Conservation (phyloP, 768 basidiomycete genomes). For the Pleurotus djamor region DNA sequence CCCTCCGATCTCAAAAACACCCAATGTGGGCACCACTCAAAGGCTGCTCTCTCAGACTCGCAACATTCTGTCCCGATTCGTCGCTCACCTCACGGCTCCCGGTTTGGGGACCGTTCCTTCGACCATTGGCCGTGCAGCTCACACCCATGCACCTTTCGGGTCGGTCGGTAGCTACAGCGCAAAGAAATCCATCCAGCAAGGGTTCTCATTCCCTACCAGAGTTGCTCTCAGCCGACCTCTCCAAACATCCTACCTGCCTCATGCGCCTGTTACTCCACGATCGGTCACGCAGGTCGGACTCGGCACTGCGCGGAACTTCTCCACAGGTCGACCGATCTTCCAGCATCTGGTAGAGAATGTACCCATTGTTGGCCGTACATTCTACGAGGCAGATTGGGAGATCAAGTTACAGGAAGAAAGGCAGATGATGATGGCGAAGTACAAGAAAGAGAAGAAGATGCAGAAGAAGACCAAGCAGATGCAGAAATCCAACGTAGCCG, state of each 20-base stretch:
- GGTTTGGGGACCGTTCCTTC: constrained; percentile 35
- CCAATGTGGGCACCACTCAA: constrained; percentile 32
- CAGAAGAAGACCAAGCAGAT: constrained; percentile 29
- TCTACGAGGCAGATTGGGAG: constrained; percentile 76
- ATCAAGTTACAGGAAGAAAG: constrained; percentile 47
- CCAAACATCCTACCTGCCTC: constrained; percentile 53
- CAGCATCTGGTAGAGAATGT: constrained; percentile 79
- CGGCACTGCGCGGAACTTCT: constrained; percentile 75
- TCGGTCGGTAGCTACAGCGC: constrained; percentile 21
- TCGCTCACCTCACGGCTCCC: constrained; percentile 57
- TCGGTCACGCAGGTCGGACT: constrained; percentile 68
- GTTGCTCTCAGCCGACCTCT: constrained; percentile 47
- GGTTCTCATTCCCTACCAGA: constrained; percentile 55
- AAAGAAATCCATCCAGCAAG: constrained; percentile 45
- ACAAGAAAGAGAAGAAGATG: constrained; percentile 17
- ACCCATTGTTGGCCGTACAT: constrained; percentile 70
- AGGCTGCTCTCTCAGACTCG: constrained; percentile 52
- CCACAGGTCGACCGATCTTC: constrained; percentile 71
- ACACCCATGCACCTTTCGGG: constrained; percentile 18
- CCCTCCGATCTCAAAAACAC: constrained; percentile 22
- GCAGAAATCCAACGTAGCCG: constrained; percentile 24
- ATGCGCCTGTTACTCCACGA: constrained; percentile 46
- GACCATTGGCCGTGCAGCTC: constrained; percentile 2
- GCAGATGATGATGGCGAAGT: constrained; percentile 23
- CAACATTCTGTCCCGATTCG: constrained; percentile 52